phyloP scores from a whole-genome alignment of 1,284 basidiomycete genomes.

The Ganoderma sp. region DNA sequence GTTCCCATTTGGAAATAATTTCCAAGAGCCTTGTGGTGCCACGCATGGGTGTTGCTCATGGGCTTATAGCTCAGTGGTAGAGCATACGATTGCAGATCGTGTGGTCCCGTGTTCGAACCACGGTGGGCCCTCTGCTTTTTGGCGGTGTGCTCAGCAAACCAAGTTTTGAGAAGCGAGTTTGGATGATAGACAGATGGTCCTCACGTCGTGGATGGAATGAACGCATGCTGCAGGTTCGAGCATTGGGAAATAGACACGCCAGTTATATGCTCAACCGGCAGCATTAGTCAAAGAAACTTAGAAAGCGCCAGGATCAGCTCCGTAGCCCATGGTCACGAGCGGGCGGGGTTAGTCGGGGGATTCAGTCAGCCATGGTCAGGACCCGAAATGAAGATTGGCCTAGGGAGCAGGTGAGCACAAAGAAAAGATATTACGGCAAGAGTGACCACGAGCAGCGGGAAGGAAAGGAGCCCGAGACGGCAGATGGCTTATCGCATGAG shows the following conservation, averaged over 20 bases:
- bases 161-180: not conserved
- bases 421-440: conserved; percentile 3
- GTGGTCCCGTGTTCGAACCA: conserved; percentile 33
- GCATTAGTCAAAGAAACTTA: not conserved
- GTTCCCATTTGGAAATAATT: too few species aligned
- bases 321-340: not conserved
- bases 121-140: conserved; percentile 29
- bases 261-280: not conserved
- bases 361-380: not conserved
- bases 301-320: conserved; percentile 5
- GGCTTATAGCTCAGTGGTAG: conserved; percentile 34
- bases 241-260: not conserved
- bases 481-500: conserved; percentile 21
- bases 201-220: not conserved
- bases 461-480: conserved; percentile 12
- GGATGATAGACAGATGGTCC: not conserved
- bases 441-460: conserved; percentile 14
- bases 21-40: too few species aligned
- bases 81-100: conserved; percentile 35
- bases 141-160: too few species aligned
- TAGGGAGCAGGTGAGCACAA: not conserved
- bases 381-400: not conserved
- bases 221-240: not conserved
- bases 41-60: not conserved
- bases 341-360: conserved; percentile 1